These are phyloP conservation scores for Colletotrichum zoysiae DNA, from an alignment of 2,329 filamentous ascomycete species.

Conservation along the genomic window DNA sequence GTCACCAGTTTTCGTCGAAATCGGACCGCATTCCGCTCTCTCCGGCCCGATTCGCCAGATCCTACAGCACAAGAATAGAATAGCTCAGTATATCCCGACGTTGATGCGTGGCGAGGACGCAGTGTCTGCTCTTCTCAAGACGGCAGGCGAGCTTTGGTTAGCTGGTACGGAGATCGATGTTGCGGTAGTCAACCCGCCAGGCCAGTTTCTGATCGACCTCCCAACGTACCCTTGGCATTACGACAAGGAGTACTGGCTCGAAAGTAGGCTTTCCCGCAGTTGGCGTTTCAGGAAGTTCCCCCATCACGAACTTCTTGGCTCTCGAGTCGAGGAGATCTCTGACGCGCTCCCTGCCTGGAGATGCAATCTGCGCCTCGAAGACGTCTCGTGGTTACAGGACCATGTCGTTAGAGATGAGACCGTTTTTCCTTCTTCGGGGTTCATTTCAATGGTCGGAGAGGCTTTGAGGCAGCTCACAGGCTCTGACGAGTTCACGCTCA, in stretches of 20 bases:
- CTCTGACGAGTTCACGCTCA: conserved; percentile 45
- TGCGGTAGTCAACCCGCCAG: conserved; percentile 9
- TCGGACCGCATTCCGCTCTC: conserved; percentile 63
- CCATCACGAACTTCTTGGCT: conserved; percentile 36
- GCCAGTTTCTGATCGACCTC: conserved; percentile 24
- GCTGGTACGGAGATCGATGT: conserved; percentile 22
- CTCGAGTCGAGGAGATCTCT: conserved; percentile 24
- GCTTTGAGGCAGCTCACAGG: conserved; percentile 27
- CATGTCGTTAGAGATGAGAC: conserved; percentile 18
- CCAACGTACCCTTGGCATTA: conserved; percentile 33
- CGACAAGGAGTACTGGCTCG: conserved; percentile 29
- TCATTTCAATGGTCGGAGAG: conserved; percentile 35
- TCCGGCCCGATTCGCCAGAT: conserved; percentile 64
- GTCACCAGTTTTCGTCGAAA: conserved; percentile 56
- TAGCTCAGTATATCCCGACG: conserved; percentile 18
- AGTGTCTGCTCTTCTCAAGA: conserved; percentile 21
- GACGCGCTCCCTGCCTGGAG: conserved; percentile 33
- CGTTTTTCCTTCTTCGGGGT: conserved; percentile 27
- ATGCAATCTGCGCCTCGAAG: conserved; percentile 33
- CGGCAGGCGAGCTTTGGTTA: conserved; percentile 38
- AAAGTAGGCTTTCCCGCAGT: conserved; percentile 22
- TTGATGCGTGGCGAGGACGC: conserved; percentile 25
- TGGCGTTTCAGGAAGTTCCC: conserved; percentile 23
- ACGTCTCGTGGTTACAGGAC: conserved; percentile 28
- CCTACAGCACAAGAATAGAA: conserved; percentile 50